Conservation (phyloP, 495 filamentous ascomycete species). For the Astrothelium subdiscretum region DNA sequence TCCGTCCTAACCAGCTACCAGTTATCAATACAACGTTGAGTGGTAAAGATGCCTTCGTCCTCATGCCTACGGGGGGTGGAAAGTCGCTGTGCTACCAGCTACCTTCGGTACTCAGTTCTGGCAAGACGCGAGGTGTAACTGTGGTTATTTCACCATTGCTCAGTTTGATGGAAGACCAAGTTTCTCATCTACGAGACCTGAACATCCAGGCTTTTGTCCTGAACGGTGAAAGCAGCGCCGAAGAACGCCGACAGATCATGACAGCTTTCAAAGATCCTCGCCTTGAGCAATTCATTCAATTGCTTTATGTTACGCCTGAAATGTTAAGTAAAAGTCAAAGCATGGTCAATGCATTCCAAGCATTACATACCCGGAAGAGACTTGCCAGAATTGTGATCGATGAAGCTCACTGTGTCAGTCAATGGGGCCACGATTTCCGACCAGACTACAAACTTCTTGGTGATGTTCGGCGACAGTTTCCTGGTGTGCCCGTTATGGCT, state of each 20-base stretch:
- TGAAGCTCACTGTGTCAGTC: constrained; percentile 95
- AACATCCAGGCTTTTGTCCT: constrained; percentile 67
- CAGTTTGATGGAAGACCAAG: constrained; percentile 94
- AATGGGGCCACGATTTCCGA: constrained; percentile 98
- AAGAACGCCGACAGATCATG: constrained; percentile 49
- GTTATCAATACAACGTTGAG: constrained; percentile 86
- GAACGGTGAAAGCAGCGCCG: constrained; percentile 56
- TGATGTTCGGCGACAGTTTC: constrained; percentile 52
- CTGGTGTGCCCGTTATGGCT: constrained; percentile 79
- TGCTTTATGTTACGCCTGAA: constrained; percentile 92
- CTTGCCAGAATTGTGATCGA: constrained; percentile 92
- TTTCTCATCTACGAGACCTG: constrained; percentile 60
- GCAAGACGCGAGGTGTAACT: constrained; percentile 74
- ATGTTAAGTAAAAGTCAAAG: constrained; percentile 73
- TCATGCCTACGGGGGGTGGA: constrained; percentile 96
- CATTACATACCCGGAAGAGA: constrained; percentile 50
- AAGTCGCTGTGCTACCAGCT: constrained; percentile 97
- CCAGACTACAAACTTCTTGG: constrained; percentile 90
- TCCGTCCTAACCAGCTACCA: constrained; percentile 84
- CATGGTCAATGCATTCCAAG: constrained; percentile 48
- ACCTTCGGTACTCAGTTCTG: constrained; percentile 71
- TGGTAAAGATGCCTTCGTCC: constrained; percentile 80
- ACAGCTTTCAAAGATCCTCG: constrained; percentile 43
- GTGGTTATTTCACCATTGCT: constrained; percentile 89
- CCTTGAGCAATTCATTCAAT: constrained; percentile 59